These are phyloP conservation scores for Hanseniaspora pseudoguilliermondii DNA, from an alignment of 805 yeast species.

Conservation along the genomic window DNA sequence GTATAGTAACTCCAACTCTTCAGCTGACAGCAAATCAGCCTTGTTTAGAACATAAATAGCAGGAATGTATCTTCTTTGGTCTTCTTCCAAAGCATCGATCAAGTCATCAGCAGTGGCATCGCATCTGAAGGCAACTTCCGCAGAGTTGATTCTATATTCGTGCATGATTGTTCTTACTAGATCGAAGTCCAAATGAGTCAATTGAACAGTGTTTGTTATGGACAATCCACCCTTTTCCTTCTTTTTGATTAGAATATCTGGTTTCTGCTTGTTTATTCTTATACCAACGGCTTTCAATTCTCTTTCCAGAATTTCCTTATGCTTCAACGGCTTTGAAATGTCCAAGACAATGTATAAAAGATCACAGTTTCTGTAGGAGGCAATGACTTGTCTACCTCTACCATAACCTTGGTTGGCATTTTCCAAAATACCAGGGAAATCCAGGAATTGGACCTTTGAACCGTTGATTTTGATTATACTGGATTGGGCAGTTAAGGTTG, in stretches of 20 bases:
- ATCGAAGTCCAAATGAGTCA: constrained; percentile 82
- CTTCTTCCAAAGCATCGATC: constrained; percentile 85
- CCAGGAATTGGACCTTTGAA: constrained; percentile 92
- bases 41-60: constrained; percentile 90
- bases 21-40: constrained; percentile 86
- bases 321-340: constrained; percentile 90
- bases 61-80: constrained; percentile 85
- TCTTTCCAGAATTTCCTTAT: constrained; percentile 83
- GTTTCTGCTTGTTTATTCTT: constrained; percentile 80
- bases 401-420: constrained; percentile 89
- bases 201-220: constrained; percentile 83
- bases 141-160: constrained; percentile 89
- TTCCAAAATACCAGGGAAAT: constrained; percentile 80
- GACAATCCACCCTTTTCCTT: constrained; percentile 94
- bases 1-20: constrained; percentile 80
- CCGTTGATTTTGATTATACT: constrained; percentile 94
- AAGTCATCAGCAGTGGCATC: constrained; percentile 96
- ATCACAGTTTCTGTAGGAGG: constrained; percentile 97
- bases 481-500: constrained; percentile 94
- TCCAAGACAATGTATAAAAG: constrained; percentile 85
- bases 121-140: constrained; percentile 91
- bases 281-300: constrained; percentile 97
- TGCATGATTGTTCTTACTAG: constrained; percentile 92
- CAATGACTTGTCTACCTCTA: constrained; percentile 92
- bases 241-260: constrained; percentile 80